These are phyloP conservation scores for Sarocladium brachiariae DNA, from an alignment of 2,329 filamentous ascomycete genomes.

Conservation along the genomic window DNA sequence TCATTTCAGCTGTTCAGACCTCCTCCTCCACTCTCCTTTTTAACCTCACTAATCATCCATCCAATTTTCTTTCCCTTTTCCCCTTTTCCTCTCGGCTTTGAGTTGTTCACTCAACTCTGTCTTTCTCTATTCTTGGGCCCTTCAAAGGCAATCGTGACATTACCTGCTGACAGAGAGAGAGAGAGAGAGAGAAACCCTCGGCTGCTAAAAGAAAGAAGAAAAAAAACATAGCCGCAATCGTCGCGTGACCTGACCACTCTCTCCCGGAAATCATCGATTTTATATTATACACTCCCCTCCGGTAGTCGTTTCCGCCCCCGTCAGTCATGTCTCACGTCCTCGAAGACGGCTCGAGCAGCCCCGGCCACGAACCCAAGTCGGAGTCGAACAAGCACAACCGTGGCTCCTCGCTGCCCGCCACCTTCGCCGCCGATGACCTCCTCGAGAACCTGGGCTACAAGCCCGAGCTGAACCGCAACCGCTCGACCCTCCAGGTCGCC, in stretches of 20 bases:
- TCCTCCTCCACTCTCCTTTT: neutral
- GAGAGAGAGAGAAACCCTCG: no score
- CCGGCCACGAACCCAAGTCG: conserved; percentile 20
- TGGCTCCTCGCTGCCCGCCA: conserved; percentile 20
- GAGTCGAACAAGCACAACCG: conserved; percentile 18
- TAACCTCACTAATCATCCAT: no score
- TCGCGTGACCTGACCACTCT: conserved; percentile 3
- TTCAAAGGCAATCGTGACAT: no score
- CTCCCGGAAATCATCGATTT: neutral
- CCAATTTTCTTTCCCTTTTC: neutral
- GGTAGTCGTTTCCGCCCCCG: no score
- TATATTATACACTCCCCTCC: no score
- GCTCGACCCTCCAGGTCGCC: conserved; percentile 62
- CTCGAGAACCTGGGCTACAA: conserved; percentile 61
- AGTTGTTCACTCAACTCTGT: conserved; percentile 5
- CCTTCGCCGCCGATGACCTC: conserved; percentile 51
- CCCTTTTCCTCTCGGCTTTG: neutral
- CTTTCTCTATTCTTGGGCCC: no score
- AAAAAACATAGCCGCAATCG: no score
- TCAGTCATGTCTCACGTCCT: conserved; percentile 6
- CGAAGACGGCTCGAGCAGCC: conserved; percentile 6
- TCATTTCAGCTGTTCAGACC: neutral
- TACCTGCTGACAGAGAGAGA: no score
- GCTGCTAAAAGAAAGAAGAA: no score
- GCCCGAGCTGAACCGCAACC: conserved; percentile 55